Evolutionary conservation across 164 flowering plant genomes (phyloP).

Genomic region (Houttuynia cordata): DNA sequence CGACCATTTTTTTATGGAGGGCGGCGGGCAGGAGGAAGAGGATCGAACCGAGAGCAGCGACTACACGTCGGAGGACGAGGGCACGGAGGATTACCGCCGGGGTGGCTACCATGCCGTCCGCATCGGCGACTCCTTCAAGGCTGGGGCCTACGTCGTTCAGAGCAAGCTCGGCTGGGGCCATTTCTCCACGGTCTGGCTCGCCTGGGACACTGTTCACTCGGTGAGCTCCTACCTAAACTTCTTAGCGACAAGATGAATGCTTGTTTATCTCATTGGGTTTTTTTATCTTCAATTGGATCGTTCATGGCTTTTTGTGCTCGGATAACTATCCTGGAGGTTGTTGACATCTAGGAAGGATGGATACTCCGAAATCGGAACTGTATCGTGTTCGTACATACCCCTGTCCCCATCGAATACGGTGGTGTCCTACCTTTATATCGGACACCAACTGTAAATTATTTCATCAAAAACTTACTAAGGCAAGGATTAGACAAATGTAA

Average conservation of each 20-base stretch:
- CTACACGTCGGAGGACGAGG: constrained; percentile 63
- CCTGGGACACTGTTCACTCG: constrained; percentile 43
- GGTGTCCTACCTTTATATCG: too few relatives aligned
- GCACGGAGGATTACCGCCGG: constrained; percentile 50
- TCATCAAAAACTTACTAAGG: too few relatives aligned
- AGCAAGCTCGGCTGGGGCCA: constrained; percentile 80
- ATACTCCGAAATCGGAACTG: too few relatives aligned
- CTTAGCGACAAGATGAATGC: not conserved
- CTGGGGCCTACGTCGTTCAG: constrained; percentile 49
- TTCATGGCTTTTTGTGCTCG: constrained; percentile 1
- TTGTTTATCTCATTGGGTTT: too few relatives aligned
- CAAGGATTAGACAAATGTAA: too few relatives aligned
- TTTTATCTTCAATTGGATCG: not conserved
- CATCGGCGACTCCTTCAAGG: constrained; percentile 48
- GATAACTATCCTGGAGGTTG: too few relatives aligned
- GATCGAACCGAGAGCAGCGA: constrained; percentile 35
- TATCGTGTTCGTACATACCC: too few relatives aligned
- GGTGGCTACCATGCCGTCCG: constrained; percentile 73
- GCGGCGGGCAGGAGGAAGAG: constrained; percentile 4
- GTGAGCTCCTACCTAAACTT: constrained; percentile 12
- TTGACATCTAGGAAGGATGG: too few relatives aligned
- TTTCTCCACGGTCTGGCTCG: constrained; percentile 77
- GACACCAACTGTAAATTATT: too few relatives aligned
- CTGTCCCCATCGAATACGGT: too few relatives aligned
- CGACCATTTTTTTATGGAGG: too few relatives aligned